phyloP scores from a whole-genome alignment of 1,139 yeast genomes.

The Blastobotrys illinoisensis region DNA sequence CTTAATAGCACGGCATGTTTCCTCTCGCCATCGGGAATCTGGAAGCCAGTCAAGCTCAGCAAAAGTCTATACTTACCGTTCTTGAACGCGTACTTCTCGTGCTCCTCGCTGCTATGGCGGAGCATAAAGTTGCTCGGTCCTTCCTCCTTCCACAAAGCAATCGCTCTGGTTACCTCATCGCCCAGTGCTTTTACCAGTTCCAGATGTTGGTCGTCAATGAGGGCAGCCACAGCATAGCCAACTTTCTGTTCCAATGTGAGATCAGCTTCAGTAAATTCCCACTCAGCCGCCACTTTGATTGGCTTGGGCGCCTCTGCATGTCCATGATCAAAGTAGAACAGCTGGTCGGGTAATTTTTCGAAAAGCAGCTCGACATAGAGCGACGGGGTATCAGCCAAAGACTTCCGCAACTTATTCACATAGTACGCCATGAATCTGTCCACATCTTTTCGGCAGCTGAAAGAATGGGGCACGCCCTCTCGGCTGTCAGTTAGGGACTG shows the following conservation, averaged over 20 bases:
- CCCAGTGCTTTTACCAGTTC: slow-evolving; percentile 42
- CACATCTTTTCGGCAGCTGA: slow-evolving; percentile 50
- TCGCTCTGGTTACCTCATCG: slow-evolving; percentile 35
- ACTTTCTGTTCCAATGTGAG: slow-evolving; percentile 26
- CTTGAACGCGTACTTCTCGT: background rate
- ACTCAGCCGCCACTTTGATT: slow-evolving; percentile 13
- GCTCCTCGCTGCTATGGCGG: background rate
- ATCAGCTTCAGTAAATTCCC: slow-evolving; percentile 25
- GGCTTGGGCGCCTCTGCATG: slow-evolving; percentile 42
- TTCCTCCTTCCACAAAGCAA: slow-evolving; percentile 18
- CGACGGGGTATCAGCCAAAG: slow-evolving; percentile 47
- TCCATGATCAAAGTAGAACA: slow-evolving; percentile 43
- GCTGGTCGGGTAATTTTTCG: slow-evolving; percentile 49
- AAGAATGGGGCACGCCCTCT: slow-evolving; percentile 32
- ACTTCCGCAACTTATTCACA: slow-evolving; percentile 56
- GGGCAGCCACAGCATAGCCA: slow-evolving; percentile 45
- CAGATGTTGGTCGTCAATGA: slow-evolving; percentile 43
- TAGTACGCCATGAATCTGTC: slow-evolving; percentile 63
- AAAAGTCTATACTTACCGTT: slow-evolving; percentile 30
- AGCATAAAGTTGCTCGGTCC: background rate
- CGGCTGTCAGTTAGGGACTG: slow-evolving; percentile 41
- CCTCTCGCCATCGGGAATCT: slow-evolving; percentile 7
- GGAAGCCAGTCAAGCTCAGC: slow-evolving; percentile 26
- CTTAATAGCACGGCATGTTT: slow-evolving; percentile 17
- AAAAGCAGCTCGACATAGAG: slow-evolving; percentile 65